Percentiles rank a stretch among this genome's conserved stretches.
phyloP scores from a whole-genome alignment of 306 rosid genomes.

The Echinosophora koreensis region DNA sequence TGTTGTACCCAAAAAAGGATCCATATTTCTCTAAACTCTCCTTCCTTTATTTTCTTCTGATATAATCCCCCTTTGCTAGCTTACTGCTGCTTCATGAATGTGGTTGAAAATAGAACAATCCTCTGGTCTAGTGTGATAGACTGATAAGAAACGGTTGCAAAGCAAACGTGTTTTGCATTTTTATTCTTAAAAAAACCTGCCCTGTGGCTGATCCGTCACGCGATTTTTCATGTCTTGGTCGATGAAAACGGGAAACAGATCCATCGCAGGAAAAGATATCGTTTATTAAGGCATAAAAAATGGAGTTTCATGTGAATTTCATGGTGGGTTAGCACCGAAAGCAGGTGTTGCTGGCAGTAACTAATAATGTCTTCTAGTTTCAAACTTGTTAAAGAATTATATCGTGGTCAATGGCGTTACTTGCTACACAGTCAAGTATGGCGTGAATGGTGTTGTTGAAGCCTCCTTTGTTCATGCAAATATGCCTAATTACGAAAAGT shows the following conservation, averaged over 20 bases:
- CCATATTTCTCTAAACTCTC: no score
- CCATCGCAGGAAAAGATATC: background rate
- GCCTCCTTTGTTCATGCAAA: slow-evolving; percentile 46
- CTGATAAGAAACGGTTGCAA: background rate
- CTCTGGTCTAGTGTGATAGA: background rate
- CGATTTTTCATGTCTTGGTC: background rate
- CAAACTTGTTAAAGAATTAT: background rate
- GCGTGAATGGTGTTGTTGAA: slow-evolving; percentile 47
- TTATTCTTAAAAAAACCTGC: background rate
- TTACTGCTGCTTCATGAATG: background rate
- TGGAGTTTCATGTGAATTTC: slow-evolving; percentile 40
- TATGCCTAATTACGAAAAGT: slow-evolving; percentile 63
- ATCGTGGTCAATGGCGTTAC: slow-evolving; percentile 54
- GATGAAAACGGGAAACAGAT: background rate
- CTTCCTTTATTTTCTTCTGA: no score
- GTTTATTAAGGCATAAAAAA: slow-evolving; percentile 37
- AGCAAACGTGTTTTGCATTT: slow-evolving; percentile 12
- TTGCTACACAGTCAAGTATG: slow-evolving; percentile 64
- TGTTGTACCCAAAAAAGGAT: no score
- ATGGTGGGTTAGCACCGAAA: slow-evolving; percentile 15
- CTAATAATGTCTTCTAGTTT: background rate
- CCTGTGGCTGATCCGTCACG: slow-evolving; percentile 5
- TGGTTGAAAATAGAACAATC: slow-evolving; percentile 1
- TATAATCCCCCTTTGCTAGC: background rate
- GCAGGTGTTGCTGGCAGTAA: slow-evolving; percentile 4